phyloP scores from a whole-genome alignment of 805 yeast species.

The Vanderwaltozyma verrucispora region DNA sequence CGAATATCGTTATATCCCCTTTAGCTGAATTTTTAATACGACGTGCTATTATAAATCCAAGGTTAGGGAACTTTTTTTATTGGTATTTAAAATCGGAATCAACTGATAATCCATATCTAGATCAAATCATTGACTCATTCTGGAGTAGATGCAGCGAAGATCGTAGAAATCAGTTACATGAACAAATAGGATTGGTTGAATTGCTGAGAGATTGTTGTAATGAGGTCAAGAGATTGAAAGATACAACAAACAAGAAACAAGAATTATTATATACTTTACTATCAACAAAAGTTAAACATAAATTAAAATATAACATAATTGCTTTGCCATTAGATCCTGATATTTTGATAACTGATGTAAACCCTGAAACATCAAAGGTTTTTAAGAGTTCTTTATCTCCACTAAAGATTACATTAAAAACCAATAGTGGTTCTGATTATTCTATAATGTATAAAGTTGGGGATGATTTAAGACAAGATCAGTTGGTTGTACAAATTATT shows the following conservation, averaged over 20 bases:
- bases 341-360: slow-evolving; percentile 58
- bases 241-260: slow-evolving; percentile 65
- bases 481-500: slow-evolving; percentile 88
- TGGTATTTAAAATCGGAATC: slow-evolving; percentile 90
- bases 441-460: slow-evolving; percentile 92
- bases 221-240: slow-evolving; percentile 54
- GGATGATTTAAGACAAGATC: slow-evolving; percentile 92
- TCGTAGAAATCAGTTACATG: slow-evolving; percentile 27
- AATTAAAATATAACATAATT: slow-evolving; percentile 38
- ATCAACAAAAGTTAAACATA: slow-evolving; percentile 32
- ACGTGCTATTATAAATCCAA: slow-evolving; percentile 52
- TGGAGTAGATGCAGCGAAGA: slow-evolving; percentile 26
- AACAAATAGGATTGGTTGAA: slow-evolving; percentile 62
- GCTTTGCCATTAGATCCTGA: slow-evolving; percentile 80
- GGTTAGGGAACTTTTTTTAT: slow-evolving; percentile 72
- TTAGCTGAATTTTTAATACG: slow-evolving; percentile 66
- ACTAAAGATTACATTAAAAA: slow-evolving; percentile 66
- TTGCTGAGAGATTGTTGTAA: slow-evolving; percentile 56
- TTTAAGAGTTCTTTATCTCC: slow-evolving; percentile 91
- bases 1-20: slow-evolving; percentile 38
- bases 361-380: slow-evolving; percentile 72
- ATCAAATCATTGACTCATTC: slow-evolving; percentile 40
- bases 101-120: slow-evolving; percentile 49
- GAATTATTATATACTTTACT: slow-evolving; percentile 47
- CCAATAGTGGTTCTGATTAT: slow-evolving; percentile 43